A percentile compares a stretch with the other conserved stretches of the same genome.
phyloP scores from a whole-genome alignment of 768 basidiomycete genomes.

The Piloderma croceum region DNA sequence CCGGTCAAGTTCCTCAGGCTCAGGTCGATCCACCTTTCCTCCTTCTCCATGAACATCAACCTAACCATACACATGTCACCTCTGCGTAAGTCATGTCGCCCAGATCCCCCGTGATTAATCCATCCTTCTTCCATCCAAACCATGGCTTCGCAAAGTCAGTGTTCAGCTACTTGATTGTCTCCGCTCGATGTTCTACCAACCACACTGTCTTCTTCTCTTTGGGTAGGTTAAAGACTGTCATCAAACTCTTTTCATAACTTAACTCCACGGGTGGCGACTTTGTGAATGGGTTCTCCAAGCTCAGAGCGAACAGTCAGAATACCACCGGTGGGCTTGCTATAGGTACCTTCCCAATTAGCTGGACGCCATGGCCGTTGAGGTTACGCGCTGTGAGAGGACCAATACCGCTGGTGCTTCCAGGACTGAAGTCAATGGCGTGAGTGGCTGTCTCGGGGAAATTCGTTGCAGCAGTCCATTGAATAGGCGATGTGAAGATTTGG shows the following conservation, averaged over 20 bases:
- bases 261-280: slow-evolving; percentile 94
- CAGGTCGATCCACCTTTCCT: slow-evolving; percentile 89
- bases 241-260: slow-evolving; percentile 99
- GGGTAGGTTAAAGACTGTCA: slow-evolving; percentile 90
- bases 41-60: slow-evolving; percentile 89
- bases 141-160: slow-evolving; percentile 93
- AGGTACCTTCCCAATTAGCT: slow-evolving; percentile 94
- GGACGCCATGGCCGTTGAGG: slow-evolving; percentile 92
- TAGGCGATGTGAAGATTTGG: too few relatives aligned
- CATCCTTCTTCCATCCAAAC: slow-evolving; percentile 97
- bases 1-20: slow-evolving; percentile 91
- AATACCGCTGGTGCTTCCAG: slow-evolving; percentile 88
- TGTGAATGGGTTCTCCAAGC: slow-evolving; percentile 98
- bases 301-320: slow-evolving; percentile 96
- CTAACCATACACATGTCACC: slow-evolving; percentile 84
- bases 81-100: slow-evolving; percentile 99
- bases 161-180: slow-evolving; percentile 89
- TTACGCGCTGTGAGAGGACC: too few relatives aligned
- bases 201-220: slow-evolving; percentile 92
- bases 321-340: slow-evolving; percentile 89
- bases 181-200: slow-evolving; percentile 81
- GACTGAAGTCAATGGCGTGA: slow-evolving; percentile 95
- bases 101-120: slow-evolving; percentile 73
- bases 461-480: slow-evolving; percentile 91
- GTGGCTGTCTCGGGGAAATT: too few relatives aligned